Evolutionary conservation across 169 alveolate genomes (phyloP), one percentile per base, ranked within the genome.

Genomic region (Plasmodium fragile): DNA sequence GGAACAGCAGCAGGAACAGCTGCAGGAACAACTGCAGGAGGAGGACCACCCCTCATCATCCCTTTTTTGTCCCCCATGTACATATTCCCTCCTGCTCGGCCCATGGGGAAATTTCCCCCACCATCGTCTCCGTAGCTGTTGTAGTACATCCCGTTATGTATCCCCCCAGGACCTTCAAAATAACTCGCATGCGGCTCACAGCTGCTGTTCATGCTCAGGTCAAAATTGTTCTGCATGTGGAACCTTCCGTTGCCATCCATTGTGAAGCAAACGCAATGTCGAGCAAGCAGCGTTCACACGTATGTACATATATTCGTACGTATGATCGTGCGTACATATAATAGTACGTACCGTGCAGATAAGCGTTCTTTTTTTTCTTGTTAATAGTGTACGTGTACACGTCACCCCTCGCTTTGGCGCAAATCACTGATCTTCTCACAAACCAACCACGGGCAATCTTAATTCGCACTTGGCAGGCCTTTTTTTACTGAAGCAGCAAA

Each of bases 191-290:
- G 22, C n/a, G 36, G n/a, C 59, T 59, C 52, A 45, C 11, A 22
- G 25, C 22, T 16, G 0, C 30, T 18, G 18, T 65, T 65, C 32
- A 65, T 34, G 18, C 45, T 65, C 32, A 65, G n/a, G 71, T 82
- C 36, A 28, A 52, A 10, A 7, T 69, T 36, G 0, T 25, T 82
- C 45, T 82, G 92, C 34, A 22, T 34, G 39, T 69, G 43, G 52
- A 22, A 65, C 70, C 30, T 84, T 43, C 83, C 34, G 70, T 49
- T 49, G 30, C 65, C 45, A 39, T 77, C 93, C 93, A 84, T 77
- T 32, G 49, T 84, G 36, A 3, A 5, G 59, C 16, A 1, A 11
- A 16, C 53, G 6, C 6, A 36, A 36, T 1, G 43, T 36, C 43
- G 52, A 4, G 45, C 22, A 22, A 49, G 16, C n/a, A 16, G 22